These are phyloP conservation scores for Entophlyctis helioformis DNA, from an alignment of 192 early-diverging fungal species.

Conservation along the genomic window DNA sequence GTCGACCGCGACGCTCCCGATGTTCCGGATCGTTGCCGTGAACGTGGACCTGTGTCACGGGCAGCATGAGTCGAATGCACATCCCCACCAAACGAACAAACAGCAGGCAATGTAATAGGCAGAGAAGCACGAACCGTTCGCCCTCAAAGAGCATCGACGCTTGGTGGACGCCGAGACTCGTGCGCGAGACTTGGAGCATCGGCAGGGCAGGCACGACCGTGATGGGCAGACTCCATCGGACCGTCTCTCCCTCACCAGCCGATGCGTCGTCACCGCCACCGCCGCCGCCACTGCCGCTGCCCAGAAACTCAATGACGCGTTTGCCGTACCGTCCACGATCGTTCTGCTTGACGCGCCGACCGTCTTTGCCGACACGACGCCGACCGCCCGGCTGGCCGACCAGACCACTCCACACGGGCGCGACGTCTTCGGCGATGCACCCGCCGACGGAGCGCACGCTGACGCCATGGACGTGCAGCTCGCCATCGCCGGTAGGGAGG, in stretches of 20 bases:
- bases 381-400: conserved; percentile 43
- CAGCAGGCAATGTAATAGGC: not conserved
- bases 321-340: conserved; percentile 30
- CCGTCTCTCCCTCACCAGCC: not conserved
- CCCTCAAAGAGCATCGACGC: conserved; percentile 77
- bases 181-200: conserved; percentile 45
- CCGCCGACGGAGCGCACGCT: conserved; percentile 55
- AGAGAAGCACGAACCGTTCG: conserved; percentile 41
- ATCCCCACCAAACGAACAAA: conserved; percentile 1
- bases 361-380: conserved; percentile 39
- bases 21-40: conserved; percentile 57
- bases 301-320: conserved; percentile 5
- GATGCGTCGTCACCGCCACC: not conserved
- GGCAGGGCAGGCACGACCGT: conserved; percentile 57
- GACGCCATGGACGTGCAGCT: conserved; percentile 51
- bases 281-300: not conserved
- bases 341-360: conserved; percentile 21
- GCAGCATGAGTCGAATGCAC: not conserved
- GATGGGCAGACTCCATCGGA: conserved; percentile 27
- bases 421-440: conserved; percentile 46
- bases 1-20: conserved; percentile 58
- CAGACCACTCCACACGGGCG: conserved; percentile 33
- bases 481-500: conserved; percentile 44
- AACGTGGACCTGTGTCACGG: conserved; percentile 36
- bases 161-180: conserved; percentile 40